Evolutionary conservation across 1,139 yeast genomes (phyloP).

Genomic region (Lodderomyces parapsilosis): DNA sequence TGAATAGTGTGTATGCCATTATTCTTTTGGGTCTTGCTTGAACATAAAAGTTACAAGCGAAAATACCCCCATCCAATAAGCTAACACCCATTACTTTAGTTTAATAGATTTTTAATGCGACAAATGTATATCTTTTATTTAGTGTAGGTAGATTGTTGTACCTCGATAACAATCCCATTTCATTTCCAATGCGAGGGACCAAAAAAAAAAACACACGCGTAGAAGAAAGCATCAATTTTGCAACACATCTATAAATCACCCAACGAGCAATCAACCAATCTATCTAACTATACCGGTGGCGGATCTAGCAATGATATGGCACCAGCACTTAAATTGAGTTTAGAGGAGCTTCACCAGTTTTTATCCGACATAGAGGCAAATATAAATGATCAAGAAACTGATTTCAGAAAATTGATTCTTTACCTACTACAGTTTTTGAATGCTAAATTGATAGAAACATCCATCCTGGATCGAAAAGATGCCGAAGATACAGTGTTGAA

Average conservation of each 20-base stretch:
- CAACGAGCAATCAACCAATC: not conserved
- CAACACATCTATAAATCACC: too few species aligned
- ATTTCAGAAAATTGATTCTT: constrained; percentile 35
- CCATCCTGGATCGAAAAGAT: not conserved
- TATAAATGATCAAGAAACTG: constrained; percentile 34
- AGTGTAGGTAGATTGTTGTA: too few species aligned
- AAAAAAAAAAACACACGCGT: constrained; percentile 1
- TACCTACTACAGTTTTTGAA: constrained; percentile 34
- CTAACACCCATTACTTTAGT: not conserved
- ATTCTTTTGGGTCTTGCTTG: too few species aligned
- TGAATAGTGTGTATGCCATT: too few species aligned
- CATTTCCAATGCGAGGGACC: too few species aligned
- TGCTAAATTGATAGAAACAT: constrained; percentile 18
- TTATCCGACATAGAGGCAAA: constrained; percentile 36
- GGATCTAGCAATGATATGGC: constrained; percentile 11
- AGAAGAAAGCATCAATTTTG: too few species aligned
- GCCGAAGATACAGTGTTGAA: constrained; percentile 7
- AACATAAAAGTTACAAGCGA: not conserved
- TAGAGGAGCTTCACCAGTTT: constrained; percentile 31
- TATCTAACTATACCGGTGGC: not conserved
- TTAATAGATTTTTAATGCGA: constrained; percentile 2
- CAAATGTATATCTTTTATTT: not conserved
- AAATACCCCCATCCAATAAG: not conserved
- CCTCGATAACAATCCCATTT: too few species aligned
- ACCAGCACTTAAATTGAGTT: constrained; percentile 17